A percentile compares a stretch with the other conserved stretches of the same genome.
phyloP scores from a whole-genome alignment of 2,329 filamentous ascomycete species.

The Teratosphaeria gauchensis region DNA sequence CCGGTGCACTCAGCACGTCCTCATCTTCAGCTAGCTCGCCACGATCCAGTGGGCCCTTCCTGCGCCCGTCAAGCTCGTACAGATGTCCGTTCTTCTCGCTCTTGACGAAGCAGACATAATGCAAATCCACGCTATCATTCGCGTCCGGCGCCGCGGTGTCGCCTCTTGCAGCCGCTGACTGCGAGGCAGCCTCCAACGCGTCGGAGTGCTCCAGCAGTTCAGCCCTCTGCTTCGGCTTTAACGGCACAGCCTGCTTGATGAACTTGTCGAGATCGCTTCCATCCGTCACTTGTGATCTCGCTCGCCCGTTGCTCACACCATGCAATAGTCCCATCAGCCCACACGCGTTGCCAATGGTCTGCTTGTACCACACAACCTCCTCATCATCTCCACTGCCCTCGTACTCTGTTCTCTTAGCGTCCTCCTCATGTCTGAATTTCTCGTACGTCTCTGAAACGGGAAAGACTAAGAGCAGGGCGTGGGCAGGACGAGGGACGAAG shows the following conservation, averaged over 20 bases:
- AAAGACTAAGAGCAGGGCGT: conserved; percentile 46
- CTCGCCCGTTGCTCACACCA: conserved; percentile 66
- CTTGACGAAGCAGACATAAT: conserved; percentile 94
- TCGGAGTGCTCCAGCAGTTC: conserved; percentile 67
- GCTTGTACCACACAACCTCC: conserved; percentile 84
- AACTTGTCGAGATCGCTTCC: conserved; percentile 54
- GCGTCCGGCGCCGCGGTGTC: conserved; percentile 71
- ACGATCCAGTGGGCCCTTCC: conserved; percentile 64
- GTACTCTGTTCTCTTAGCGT: conserved; percentile 56
- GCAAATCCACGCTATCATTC: conserved; percentile 75
- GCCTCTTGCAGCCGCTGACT: conserved; percentile 63
- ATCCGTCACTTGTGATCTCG: conserved; percentile 49
- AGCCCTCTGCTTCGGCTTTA: conserved; percentile 58
- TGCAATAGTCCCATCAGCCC: conserved; percentile 84
- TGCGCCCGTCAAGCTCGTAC: conserved; percentile 71
- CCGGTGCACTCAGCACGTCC: conserved; percentile 55
- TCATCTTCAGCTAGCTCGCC: conserved; percentile 34
- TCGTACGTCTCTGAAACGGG: conserved; percentile 58
- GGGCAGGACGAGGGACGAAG: conserved; percentile 43
- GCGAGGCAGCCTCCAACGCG: conserved; percentile 68
- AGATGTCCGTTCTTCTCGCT: conserved; percentile 54
- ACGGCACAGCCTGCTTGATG: conserved; percentile 58
- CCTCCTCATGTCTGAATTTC: conserved; percentile 63
- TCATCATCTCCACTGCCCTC: conserved; percentile 56
- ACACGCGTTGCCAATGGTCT: conserved; percentile 90